Conservation (phyloP, 2,329 filamentous ascomycete species). For the Fusarium chuoi region DNA sequence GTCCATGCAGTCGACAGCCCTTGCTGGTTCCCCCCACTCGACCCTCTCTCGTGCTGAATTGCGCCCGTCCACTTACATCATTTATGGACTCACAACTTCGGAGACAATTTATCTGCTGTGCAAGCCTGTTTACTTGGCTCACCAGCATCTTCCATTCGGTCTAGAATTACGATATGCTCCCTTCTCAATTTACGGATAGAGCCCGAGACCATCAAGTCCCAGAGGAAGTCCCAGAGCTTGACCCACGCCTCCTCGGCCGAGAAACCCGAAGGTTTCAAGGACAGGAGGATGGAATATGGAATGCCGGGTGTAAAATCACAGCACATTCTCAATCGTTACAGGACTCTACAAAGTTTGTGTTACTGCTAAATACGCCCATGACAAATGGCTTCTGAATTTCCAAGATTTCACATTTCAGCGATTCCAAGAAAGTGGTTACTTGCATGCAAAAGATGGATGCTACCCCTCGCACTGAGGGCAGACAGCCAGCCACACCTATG, state of each 20-base stretch:
- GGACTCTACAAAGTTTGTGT: background rate
- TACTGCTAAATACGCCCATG: background rate
- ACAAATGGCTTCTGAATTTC: slow-evolving; percentile 1
- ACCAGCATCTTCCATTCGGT: slow-evolving; percentile 14
- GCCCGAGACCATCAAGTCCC: slow-evolving; percentile 16
- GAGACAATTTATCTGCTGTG: slow-evolving; percentile 8
- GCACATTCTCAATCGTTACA: background rate
- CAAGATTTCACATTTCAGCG: slow-evolving; percentile 14
- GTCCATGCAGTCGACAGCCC: slow-evolving; percentile 16
- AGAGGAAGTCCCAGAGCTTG: slow-evolving; percentile 1
- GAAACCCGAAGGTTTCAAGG: background rate
- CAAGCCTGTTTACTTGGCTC: slow-evolving; percentile 21
- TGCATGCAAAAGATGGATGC: slow-evolving; percentile 29
- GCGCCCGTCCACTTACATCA: slow-evolving; percentile 44
- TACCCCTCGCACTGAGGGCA: slow-evolving; percentile 25
- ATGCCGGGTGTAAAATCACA: background rate
- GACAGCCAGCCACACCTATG: slow-evolving; percentile 33
- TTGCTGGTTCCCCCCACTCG: slow-evolving; percentile 37
- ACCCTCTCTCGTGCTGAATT: slow-evolving; percentile 27
- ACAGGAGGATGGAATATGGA: background rate
- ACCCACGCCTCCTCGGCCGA: slow-evolving; percentile 2
- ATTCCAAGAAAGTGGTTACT: slow-evolving; percentile 13
- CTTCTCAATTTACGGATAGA: slow-evolving; percentile 18
- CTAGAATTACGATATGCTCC: slow-evolving; percentile 18
- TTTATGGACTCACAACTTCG: slow-evolving; percentile 39